A percentile compares a stretch with the other conserved stretches of the same genome.
phyloP scores from a whole-genome alignment of 495 filamentous ascomycete species.

The Trichoderma asperelloides region DNA sequence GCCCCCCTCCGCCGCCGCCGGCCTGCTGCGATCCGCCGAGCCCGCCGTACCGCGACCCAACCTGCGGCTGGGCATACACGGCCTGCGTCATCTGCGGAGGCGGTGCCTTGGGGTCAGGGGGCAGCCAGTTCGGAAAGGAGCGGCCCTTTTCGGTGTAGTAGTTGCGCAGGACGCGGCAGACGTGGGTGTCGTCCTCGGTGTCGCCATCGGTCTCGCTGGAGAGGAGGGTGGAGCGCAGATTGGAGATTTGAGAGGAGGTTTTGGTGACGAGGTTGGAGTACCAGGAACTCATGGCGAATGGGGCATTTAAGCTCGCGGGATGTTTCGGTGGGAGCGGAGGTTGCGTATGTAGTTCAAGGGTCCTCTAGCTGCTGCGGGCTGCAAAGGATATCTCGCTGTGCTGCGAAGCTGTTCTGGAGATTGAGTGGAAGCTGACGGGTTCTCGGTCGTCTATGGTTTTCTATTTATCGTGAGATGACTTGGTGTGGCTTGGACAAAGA shows the following conservation, averaged over 20 bases:
- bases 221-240: constrained; percentile 70
- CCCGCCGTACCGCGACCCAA: constrained; percentile 43
- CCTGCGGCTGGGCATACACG: constrained; percentile 44
- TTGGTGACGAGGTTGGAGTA: constrained; percentile 69
- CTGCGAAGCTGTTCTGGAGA: not conserved
- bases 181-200: constrained; percentile 88
- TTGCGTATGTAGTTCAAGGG: not conserved
- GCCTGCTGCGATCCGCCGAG: constrained; percentile 22
- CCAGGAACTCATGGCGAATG: constrained; percentile 64
- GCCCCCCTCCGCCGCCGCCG: constrained; percentile 28
- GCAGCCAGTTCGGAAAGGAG: constrained; percentile 81
- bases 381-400: not conserved
- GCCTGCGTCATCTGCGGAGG: constrained; percentile 35
- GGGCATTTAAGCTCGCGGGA: not conserved
- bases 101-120: constrained; percentile 68
- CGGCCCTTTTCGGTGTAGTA: constrained; percentile 89
- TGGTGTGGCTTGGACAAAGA: constrained; percentile 7
- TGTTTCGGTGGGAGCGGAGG: not conserved
- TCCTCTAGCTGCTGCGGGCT: too few relatives aligned
- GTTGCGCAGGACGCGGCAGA: constrained; percentile 86
- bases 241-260: constrained; percentile 69
- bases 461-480: not conserved
- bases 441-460: not conserved
- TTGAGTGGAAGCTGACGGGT: not conserved
- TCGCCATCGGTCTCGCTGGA: constrained; percentile 76